Evolutionary conservation across 2,329 filamentous ascomycete genomes (phyloP).

Genomic region (Pseudocercospora cruenta): DNA sequence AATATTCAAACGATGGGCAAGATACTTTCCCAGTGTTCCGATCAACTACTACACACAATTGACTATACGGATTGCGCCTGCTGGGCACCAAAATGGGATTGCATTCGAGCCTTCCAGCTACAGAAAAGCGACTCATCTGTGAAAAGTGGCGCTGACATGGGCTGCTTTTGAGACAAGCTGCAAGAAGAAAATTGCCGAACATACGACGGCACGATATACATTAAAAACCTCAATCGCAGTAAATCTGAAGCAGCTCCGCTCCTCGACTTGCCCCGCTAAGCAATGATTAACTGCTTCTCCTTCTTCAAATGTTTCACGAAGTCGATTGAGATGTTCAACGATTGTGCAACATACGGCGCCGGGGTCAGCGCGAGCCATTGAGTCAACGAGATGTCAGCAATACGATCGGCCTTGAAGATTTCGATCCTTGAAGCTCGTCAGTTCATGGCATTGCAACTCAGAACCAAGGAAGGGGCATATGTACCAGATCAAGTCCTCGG

Average conservation of each 20-base stretch:
- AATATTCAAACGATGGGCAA: too few relatives aligned
- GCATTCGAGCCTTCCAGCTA: too few relatives aligned
- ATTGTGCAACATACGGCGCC: conserved; percentile 56
- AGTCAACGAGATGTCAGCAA: conserved; percentile 67
- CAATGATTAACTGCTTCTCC: conserved; percentile 28
- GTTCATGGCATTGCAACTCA: neutral
- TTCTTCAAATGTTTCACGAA: conserved; percentile 23
- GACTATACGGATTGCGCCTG: neutral
- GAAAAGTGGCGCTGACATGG: neutral
- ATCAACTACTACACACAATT: neutral
- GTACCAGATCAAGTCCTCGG: conserved; percentile 64
- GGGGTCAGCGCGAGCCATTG: conserved; percentile 73
- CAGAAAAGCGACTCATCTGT: neutral
- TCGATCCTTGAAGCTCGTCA: conserved; percentile 52
- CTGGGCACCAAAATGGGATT: neutral
- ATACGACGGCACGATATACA: neutral
- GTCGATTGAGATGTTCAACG: conserved; percentile 18
- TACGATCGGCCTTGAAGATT: conserved; percentile 69
- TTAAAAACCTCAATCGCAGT: neutral
- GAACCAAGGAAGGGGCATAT: neutral
- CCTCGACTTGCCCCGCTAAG: conserved; percentile 1
- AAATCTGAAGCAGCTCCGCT: neutral
- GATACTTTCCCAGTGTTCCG: too few relatives aligned
- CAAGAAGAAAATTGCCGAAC: neutral
- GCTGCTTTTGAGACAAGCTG: neutral